Evolutionary conservation across 2,329 filamentous ascomycete genomes (phyloP).

Genomic region (Monilinia laxa): DNA sequence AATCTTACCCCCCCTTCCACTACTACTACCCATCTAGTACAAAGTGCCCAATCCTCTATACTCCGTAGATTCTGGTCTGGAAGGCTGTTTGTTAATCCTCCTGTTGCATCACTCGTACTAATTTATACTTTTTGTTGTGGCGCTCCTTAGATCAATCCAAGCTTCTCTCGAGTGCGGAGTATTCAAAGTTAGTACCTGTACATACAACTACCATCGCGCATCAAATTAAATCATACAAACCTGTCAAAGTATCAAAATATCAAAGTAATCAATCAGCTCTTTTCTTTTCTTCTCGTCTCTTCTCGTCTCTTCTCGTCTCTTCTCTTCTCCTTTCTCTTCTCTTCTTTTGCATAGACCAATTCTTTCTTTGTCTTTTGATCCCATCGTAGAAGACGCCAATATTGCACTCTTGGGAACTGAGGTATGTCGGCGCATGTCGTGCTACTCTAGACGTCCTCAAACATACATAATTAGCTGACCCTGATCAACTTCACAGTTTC

Average conservation of each 20-base stretch:
- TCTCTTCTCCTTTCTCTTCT: background rate
- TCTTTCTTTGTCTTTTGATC: background rate
- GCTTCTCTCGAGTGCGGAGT: constrained; percentile 17
- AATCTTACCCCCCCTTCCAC: no score
- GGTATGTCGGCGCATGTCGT: constrained; percentile 19
- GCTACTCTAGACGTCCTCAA: constrained; percentile 9
- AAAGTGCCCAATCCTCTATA: background rate
- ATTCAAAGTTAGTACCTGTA: background rate
- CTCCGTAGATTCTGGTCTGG: constrained; percentile 15
- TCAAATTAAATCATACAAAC: background rate
- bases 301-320: background rate
- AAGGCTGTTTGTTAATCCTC: constrained; percentile 3
- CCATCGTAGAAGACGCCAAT: background rate
- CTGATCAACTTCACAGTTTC: constrained; percentile 35
- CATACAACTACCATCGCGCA: constrained; percentile 7
- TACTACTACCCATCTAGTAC: background rate
- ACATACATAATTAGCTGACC: constrained; percentile 32
- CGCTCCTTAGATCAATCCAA: constrained; percentile 15
- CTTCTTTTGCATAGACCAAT: background rate
- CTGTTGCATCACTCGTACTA: constrained; percentile 14
- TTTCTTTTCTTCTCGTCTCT: no score
- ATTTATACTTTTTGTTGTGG: constrained; percentile 15
- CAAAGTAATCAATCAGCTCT: no score
- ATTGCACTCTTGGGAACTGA: constrained; percentile 24
- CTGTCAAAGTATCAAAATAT: background rate